phyloP scores from a whole-genome alignment of 78 protist genomes.

The Capsaspora owczarzaki region DNA sequence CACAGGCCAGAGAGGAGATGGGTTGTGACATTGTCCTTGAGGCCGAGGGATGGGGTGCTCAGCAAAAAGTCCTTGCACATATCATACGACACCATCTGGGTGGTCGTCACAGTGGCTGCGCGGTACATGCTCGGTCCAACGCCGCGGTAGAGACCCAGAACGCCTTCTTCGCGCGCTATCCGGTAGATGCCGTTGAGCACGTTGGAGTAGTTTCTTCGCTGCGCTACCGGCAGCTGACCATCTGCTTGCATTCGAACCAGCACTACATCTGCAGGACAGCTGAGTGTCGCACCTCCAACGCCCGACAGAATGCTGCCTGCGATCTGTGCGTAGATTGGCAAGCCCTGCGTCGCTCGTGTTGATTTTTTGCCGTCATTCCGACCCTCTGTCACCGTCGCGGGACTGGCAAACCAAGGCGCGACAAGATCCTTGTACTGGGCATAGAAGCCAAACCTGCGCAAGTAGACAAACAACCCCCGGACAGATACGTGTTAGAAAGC shows the following conservation, averaged over 20 bases:
- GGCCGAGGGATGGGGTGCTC: no score
- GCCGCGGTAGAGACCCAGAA: background rate
- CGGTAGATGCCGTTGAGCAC: background rate
- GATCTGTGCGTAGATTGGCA: no score
- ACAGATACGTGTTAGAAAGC: no score
- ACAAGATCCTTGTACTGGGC: background rate
- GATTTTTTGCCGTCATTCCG: no score
- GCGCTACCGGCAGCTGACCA: background rate
- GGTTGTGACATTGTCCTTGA: no score
- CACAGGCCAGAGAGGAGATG: no score
- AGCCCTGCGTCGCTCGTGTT: no score
- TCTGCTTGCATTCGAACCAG: constrained; percentile 36
- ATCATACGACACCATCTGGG: background rate
- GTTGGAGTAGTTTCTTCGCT: constrained; percentile 15
- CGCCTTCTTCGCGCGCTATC: background rate
- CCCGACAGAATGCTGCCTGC: constrained; percentile 32
- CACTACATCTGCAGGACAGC: constrained; percentile 30
- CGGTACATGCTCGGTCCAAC: background rate
- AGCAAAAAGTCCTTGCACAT: no score
- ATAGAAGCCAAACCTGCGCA: constrained; percentile 39
- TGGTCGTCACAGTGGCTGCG: background rate
- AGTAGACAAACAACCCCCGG: no score
- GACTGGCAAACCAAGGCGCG: background rate
- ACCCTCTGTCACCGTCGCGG: no score
- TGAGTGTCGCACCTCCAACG: constrained; percentile 12